Evolutionary conservation across 768 basidiomycete genomes (phyloP).

Genomic region (Lyophyllum semitale): DNA sequence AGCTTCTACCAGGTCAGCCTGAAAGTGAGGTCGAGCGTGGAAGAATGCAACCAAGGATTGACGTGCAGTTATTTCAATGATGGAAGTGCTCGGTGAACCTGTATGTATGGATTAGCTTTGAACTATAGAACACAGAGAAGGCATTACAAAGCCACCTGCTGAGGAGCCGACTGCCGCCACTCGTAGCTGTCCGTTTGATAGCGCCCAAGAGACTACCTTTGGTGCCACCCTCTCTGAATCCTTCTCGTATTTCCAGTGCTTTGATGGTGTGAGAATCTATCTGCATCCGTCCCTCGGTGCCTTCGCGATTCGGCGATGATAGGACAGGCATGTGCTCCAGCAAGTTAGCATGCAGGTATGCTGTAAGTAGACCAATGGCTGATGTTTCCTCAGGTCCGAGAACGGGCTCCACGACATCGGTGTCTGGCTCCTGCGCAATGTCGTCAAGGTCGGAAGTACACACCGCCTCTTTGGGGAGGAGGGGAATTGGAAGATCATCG

Average conservation of each 20-base stretch:
- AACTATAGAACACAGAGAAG: conserved; percentile 30
- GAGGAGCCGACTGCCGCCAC: conserved; percentile 74
- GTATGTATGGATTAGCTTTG: conserved; percentile 11
- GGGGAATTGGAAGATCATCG: not conserved
- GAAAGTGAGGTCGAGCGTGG: conserved; percentile 57
- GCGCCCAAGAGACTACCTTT: conserved; percentile 76
- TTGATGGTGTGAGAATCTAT: conserved; percentile 89
- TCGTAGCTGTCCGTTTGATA: conserved; percentile 77
- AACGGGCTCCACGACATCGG: conserved; percentile 17
- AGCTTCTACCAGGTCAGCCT: conserved; percentile 58
- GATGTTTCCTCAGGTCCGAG: conserved; percentile 42
- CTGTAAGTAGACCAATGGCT: conserved; percentile 64
- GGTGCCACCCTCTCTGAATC: conserved; percentile 67
- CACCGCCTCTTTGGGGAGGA: not conserved
- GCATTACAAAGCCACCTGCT: conserved; percentile 75
- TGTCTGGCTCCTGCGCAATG: not conserved
- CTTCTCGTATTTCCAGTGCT: conserved; percentile 84
- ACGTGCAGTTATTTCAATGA: conserved; percentile 67
- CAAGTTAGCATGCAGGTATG: conserved; percentile 66
- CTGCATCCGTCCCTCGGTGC: conserved; percentile 65
- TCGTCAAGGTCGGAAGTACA: not conserved
- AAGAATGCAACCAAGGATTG: conserved; percentile 82
- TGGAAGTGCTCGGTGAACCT: conserved; percentile 86
- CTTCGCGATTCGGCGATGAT: conserved; percentile 58
- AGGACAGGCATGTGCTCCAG: conserved; percentile 78